Conservation (phyloP, 2,329 filamentous ascomycete species). For the Aaosphaeria pasadenensis region DNA sequence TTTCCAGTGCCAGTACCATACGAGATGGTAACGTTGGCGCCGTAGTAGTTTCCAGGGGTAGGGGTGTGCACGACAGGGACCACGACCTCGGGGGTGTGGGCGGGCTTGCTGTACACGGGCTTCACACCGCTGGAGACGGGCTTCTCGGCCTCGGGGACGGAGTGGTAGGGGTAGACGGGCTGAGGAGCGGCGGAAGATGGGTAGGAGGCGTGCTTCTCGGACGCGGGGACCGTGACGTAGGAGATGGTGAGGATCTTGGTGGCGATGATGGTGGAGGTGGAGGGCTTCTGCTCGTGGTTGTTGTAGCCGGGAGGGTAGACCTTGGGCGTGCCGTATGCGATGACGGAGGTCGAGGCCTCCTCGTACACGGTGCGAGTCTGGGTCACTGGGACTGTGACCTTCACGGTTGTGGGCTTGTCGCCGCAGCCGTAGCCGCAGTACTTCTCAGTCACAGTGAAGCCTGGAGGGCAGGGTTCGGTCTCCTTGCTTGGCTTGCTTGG, state of each 20-base stretch:
- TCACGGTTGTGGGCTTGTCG: constrained; percentile 20
- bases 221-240: constrained; percentile 11
- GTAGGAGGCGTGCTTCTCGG: constrained; percentile 9
- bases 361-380: constrained; percentile 1
- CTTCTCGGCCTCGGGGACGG: neutral
- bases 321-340: neutral
- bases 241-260: constrained; percentile 18
- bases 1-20: constrained; percentile 6
- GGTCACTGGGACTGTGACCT: constrained; percentile 15
- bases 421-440: constrained; percentile 24
- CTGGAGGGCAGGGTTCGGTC: constrained; percentile 7
- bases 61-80: neutral
- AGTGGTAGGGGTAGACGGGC: neutral
- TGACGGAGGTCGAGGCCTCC: neutral
- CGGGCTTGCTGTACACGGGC: neutral
- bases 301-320: neutral
- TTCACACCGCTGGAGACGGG: neutral
- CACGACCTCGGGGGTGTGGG: neutral
- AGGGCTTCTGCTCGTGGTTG: neutral
- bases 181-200: neutral
- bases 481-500: too few species aligned
- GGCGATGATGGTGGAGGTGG: constrained; percentile 4
- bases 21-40: constrained; percentile 8
- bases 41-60: constrained; percentile 1
- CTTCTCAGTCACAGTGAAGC: constrained; percentile 26